These are phyloP conservation scores for Bisporella sp. DNA, from an alignment of 2,329 filamentous ascomycete genomes.

Conservation along the genomic window DNA sequence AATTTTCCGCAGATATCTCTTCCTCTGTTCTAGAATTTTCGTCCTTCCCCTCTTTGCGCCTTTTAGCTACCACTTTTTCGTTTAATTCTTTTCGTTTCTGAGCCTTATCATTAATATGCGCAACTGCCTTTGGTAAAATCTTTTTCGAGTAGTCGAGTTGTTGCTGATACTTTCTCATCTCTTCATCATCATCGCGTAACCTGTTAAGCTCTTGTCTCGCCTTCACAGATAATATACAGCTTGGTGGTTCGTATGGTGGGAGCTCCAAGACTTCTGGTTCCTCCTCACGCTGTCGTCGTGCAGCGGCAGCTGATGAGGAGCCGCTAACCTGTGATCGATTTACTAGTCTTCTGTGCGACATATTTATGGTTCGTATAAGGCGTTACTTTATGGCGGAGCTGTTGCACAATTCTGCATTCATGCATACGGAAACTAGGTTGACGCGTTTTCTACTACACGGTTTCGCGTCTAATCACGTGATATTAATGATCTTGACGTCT, in stretches of 20 bases:
- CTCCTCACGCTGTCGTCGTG: slow-evolving; percentile 8
- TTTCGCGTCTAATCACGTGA: no score
- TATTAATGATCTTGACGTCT: no score
- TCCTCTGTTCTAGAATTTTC: slow-evolving; percentile 30
- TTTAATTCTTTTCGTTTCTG: slow-evolving; percentile 16
- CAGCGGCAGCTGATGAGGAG: slow-evolving; percentile 14
- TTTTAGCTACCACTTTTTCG: slow-evolving; percentile 8
- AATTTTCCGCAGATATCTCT: slow-evolving; percentile 28
- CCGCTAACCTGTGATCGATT: slow-evolving; percentile 12
- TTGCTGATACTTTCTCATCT: slow-evolving; percentile 35
- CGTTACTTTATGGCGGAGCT: no score
- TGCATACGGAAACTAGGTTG: no score
- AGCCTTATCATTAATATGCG: slow-evolving; percentile 46
- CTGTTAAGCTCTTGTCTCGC: slow-evolving; percentile 38
- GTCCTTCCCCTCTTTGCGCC: slow-evolving; percentile 21
- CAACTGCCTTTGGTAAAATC: slow-evolving; percentile 41
- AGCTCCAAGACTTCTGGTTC: slow-evolving; percentile 23
- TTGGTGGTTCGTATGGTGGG: slow-evolving; percentile 45
- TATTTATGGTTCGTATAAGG: neutral
- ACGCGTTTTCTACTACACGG: no score
- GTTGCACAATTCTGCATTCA: no score
- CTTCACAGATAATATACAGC: slow-evolving; percentile 40
- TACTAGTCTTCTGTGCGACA: slow-evolving; percentile 13
- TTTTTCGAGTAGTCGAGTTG: slow-evolving; percentile 39
- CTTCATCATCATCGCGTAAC: slow-evolving; percentile 34